Percentiles rank a stretch among this genome's conserved stretches.
Evolutionary conservation across 495 filamentous ascomycete genomes (phyloP).

Genomic region (Viridothelium virens): DNA sequence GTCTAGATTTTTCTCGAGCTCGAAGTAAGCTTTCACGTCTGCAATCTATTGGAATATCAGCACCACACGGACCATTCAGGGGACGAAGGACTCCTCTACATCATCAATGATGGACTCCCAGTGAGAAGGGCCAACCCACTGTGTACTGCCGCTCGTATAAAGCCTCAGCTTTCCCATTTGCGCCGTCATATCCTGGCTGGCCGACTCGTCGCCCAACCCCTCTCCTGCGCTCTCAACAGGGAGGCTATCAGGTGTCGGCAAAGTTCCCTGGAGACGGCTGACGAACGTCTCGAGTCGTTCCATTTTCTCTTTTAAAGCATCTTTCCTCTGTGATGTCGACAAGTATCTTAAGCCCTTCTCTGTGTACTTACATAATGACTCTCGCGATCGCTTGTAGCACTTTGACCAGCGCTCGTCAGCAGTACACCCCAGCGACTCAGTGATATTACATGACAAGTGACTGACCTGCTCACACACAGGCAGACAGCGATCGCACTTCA

Average conservation of each 20-base stretch:
- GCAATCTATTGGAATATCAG: constrained; percentile 6
- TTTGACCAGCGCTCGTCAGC: neutral
- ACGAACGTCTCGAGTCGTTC: constrained; percentile 17
- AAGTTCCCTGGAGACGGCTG: neutral
- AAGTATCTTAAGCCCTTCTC: constrained; percentile 16
- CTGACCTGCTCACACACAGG: constrained; percentile 13
- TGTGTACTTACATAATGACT: constrained; percentile 13
- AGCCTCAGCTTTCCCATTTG: constrained; percentile 14
- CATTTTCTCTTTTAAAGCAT: constrained; percentile 12
- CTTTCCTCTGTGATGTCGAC: constrained; percentile 8
- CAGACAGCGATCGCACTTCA: constrained; percentile 13
- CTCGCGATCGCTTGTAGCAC: constrained; percentile 15
- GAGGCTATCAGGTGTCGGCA: neutral
- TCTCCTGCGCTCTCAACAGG: neutral
- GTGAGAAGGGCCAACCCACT: constrained; percentile 14
- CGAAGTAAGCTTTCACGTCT: constrained; percentile 19
- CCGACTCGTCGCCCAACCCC: neutral
- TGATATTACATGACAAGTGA: neutral
- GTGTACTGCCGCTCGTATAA: constrained; percentile 8
- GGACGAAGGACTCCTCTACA: neutral
- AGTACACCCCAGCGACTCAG: neutral
- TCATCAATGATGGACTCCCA: constrained; percentile 21
- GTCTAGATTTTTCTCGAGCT: constrained; percentile 11
- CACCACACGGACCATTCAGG: neutral
- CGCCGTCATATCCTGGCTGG: neutral